A percentile compares a stretch with the other conserved stretches of the same genome.
Conservation (phyloP, 2,329 filamentous ascomycete species). For the Microascus cirrosus region DNA sequence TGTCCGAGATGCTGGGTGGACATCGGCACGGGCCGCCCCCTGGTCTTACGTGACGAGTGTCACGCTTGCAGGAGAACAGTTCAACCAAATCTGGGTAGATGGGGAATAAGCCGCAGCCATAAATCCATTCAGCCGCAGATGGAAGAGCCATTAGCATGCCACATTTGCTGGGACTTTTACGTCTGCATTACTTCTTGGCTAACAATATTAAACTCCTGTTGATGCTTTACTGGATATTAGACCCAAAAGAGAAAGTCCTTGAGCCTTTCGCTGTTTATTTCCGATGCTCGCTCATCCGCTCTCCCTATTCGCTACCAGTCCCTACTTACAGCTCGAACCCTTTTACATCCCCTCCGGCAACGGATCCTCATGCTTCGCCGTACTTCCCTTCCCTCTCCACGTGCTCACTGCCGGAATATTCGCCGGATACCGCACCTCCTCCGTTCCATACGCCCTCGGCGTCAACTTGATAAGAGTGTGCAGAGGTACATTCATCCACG, state of each 20-base stretch:
- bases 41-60: no score
- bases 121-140: no score
- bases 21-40: no score
- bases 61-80: no score
- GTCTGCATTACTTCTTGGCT: no score
- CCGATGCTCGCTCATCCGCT: not conserved
- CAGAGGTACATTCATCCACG: conserved; percentile 97
- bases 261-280: not conserved
- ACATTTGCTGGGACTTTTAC: no score
- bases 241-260: not conserved
- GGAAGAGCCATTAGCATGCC: no score
- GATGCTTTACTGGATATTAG: not conserved
- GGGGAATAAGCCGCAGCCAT: no score
- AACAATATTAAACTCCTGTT: not conserved
- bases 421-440: conserved; percentile 77
- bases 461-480: conserved; percentile 96
- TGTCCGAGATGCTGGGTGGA: no score
- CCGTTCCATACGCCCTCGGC: conserved; percentile 84
- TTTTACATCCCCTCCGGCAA: conserved; percentile 15
- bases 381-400: conserved; percentile 87
- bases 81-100: no score
- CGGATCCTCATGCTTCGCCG: conserved; percentile 73
- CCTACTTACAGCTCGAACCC: not conserved
- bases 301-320: not conserved
- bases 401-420: conserved; percentile 95